Evolutionary conservation across 208 protist species (phyloP), one percentile per base, ranked within the genome.

Genomic region (Crithidia fasciculata): DNA sequence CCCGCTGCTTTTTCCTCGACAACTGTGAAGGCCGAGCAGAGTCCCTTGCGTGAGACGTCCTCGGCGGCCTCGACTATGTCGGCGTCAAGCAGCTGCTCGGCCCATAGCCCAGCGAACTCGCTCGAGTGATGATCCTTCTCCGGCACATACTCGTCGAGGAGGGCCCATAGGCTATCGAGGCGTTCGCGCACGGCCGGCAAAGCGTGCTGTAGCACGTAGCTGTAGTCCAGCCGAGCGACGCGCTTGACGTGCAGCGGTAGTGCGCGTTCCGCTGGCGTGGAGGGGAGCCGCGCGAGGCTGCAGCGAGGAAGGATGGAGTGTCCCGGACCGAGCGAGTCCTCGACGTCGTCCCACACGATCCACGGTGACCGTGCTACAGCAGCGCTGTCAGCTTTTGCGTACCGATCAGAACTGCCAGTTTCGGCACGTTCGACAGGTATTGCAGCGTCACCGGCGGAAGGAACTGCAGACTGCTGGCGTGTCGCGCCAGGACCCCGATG

Each of bases 1-100:
- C 69, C 59, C 15, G 67, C 16, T 3, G 56, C 2, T 28, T 72
- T 72, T 56, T 54, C 55, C 40, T 71, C 54, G n/a, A 61, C 43
- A 5, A 69, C 61, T n/a, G 45, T 36, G 52, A 62, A 58, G 12
- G 45, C 45, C 45, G 45, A 49, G 12, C 45, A 49, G 9, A 49
- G 45, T 8, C 12, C 9, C 45, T 8, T 49, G 45, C 12, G 45
- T 8, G 45, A 49, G 9, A 49, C 45, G 12, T 49, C 45, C 45
- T 8, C 12, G 7, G 45, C 45, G 7, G 45, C 7, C 12, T 49
- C 45, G 12, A 13, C 45, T 49, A 49, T 13, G 45, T 49, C 45
- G 45, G 45, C 45, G 9, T 49, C 2, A 0, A 49, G 7, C 45
- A 49, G 45, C 12, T 49, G 45, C 7, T 49, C 12, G 45, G 45